These are phyloP conservation scores for Xerophyta viscosa DNA, from an alignment of 106 monocot genomes.

Conservation along the genomic window DNA sequence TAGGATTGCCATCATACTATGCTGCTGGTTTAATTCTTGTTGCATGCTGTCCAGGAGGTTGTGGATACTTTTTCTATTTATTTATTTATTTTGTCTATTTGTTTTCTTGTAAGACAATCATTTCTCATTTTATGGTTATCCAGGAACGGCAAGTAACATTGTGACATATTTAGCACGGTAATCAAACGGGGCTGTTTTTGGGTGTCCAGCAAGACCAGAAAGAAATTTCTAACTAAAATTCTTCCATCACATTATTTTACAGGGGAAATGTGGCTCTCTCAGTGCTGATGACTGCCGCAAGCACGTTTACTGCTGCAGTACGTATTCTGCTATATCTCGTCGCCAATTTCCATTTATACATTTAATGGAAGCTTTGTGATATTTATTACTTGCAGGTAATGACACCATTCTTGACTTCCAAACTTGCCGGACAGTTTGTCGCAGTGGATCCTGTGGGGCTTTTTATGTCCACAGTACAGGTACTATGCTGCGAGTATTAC, in stretches of 20 bases:
- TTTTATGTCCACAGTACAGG: constrained; percentile 86
- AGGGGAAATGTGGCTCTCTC: constrained; percentile 96
- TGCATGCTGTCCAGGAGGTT: constrained; percentile 95
- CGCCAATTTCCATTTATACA: background rate
- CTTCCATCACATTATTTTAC: background rate
- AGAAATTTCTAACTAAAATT: background rate
- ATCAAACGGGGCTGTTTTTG: background rate
- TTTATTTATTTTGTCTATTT: background rate
- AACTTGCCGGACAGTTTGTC: constrained; percentile 92
- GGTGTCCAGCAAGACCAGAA: too few relatives aligned
- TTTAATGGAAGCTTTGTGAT: background rate
- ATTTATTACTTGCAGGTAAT: constrained; percentile 40
- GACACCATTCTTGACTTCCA: constrained; percentile 83
- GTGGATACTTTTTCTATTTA: background rate
- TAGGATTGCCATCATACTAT: constrained; percentile 81
- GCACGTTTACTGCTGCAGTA: constrained; percentile 84
- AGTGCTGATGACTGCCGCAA: constrained; percentile 86
- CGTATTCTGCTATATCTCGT: background rate
- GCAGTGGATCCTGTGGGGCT: constrained; percentile 83
- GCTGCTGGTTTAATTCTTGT: constrained; percentile 90
- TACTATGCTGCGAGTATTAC: too few relatives aligned
- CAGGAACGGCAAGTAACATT: constrained; percentile 92
- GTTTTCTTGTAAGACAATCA: background rate
- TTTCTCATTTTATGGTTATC: too few relatives aligned
- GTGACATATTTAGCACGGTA: constrained; percentile 90